Evolutionary conservation across 2,329 filamentous ascomycete genomes (phyloP).

Genomic region (Pestalotiopsis sp.): DNA sequence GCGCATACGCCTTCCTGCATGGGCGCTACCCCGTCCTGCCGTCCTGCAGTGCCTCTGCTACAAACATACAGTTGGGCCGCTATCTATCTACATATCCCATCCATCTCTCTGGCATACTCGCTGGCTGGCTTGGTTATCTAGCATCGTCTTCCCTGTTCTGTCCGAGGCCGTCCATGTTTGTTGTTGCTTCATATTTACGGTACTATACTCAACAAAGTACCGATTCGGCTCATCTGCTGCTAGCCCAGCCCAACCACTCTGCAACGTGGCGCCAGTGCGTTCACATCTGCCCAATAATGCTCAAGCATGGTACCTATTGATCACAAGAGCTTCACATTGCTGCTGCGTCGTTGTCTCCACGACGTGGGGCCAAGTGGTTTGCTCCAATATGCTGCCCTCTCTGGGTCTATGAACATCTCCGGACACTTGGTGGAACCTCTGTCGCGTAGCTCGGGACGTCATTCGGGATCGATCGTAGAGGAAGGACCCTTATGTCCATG

Average conservation of each 20-base stretch:
- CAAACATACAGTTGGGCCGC: slow-evolving; percentile 21
- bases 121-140: not conserved
- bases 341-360: not conserved
- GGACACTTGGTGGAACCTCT: not conserved
- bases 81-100: slow-evolving; percentile 7
- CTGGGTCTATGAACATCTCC: not conserved
- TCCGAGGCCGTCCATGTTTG: slow-evolving; percentile 9
- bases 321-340: slow-evolving; percentile 11
- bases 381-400: not conserved
- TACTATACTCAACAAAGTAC: not conserved
- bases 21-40: slow-evolving; percentile 17
- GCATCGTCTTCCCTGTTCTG: slow-evolving; percentile 17
- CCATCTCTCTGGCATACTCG: no score
- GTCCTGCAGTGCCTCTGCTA: slow-evolving; percentile 16
- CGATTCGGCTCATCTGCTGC: slow-evolving; percentile 9
- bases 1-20: slow-evolving; percentile 12
- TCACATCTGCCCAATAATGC: slow-evolving; percentile 12
- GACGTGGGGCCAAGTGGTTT: slow-evolving; percentile 2
- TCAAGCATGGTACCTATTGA: slow-evolving; percentile 14
- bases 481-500: not conserved
- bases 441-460: slow-evolving; percentile 9
- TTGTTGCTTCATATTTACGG: slow-evolving; percentile 3
- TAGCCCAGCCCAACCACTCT: slow-evolving; percentile 12
- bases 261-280: slow-evolving; percentile 18
- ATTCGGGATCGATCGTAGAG: not conserved